A percentile compares a stretch with the other conserved stretches of the same genome.
Evolutionary conservation across 2,329 filamentous ascomycete species (phyloP).

Genomic region (Ustilaginoidea virens): DNA sequence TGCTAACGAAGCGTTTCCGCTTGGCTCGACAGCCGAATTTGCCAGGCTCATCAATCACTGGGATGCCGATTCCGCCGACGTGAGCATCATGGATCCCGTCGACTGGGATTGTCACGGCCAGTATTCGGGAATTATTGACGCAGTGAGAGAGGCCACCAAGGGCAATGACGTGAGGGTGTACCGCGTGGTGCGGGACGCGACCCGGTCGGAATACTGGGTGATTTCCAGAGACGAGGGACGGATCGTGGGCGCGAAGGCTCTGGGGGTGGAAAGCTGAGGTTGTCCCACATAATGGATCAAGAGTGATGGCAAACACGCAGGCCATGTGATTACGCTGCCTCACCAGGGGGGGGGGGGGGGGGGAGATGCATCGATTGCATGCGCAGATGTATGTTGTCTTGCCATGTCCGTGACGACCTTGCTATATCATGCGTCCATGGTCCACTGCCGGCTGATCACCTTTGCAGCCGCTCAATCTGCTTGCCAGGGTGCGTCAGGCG

Average conservation of each 20-base stretch:
- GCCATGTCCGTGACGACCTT: no score
- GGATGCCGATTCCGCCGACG: slow-evolving; percentile 33
- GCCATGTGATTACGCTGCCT: no score
- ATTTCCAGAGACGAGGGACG: slow-evolving; percentile 46
- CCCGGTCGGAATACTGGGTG: slow-evolving; percentile 67
- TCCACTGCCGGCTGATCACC: no score
- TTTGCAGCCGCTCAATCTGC: no score
- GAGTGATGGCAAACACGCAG: no score
- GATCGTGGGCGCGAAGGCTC: slow-evolving; percentile 64
- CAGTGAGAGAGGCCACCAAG: slow-evolving; percentile 46
- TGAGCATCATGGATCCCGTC: slow-evolving; percentile 50
- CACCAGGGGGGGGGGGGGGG: no score
- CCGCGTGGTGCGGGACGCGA: slow-evolving; percentile 44
- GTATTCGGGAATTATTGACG: slow-evolving; percentile 54
- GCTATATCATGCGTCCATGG: no score
- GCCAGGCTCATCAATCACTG: slow-evolving; percentile 48
- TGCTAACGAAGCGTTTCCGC: neutral
- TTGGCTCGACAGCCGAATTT: slow-evolving; percentile 44
- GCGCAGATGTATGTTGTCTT: no score
- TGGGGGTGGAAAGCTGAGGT: slow-evolving; percentile 48
- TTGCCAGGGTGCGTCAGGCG: no score
- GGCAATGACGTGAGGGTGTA: slow-evolving; percentile 64
- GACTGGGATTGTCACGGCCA: slow-evolving; percentile 61
- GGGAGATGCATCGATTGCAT: no score
- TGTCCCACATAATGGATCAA: no score